Evolutionary conservation across 2,329 filamentous ascomycete genomes (phyloP), one percentile per base, ranked within the genome.

Genomic region (Piedraia hortae): DNA sequence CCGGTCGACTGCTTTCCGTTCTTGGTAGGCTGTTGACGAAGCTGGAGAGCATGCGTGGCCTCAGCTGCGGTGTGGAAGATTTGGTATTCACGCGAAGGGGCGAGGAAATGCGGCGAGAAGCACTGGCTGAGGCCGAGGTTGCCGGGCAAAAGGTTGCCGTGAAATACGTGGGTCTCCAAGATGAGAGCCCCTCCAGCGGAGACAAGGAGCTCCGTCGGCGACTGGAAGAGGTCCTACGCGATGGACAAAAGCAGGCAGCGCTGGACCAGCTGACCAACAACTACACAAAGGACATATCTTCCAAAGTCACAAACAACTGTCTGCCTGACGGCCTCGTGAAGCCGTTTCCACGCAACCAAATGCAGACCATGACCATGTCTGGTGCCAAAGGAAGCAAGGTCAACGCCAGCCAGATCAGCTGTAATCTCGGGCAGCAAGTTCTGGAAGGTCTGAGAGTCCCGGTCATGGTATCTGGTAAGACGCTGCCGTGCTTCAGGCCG

Each of bases 311-410:
- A 6, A 56, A 56, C 20, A 60, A 62, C 2, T 90, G 78, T 45
- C 57, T 97, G 32, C 85, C 85, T 1, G 48, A 53, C 10, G 77
- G 74, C 18, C 60, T 97, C 13, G 66, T 74, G 37, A 97, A 93
- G 48, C 63, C 72, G 5, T 97, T 97, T 46, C 85, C 85, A 1
- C 71, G 70, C 40, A 97, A 97, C 40, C 82, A 93, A 48, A 97
- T 97, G 82, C 85, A 97, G 54, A 66, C 74, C 32, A 97, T 97
- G 85, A 97, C 85, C 11, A 72, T 70, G 8, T 91, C 85, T 25
- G 85, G 85, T 44, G 85, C 85, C 22, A 97, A 97, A 51, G 85
- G 85, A 42, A 72, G 64, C 24, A 55, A 62, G 36, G 85, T 97
- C 46, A 97, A 97, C 42, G 85, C 85, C 22, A 91, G 89, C 38